Evolutionary conservation across 2,329 filamentous ascomycete species (phyloP), one percentile per base, ranked within the genome.

Genomic region (Xylaria hypoxylon): DNA sequence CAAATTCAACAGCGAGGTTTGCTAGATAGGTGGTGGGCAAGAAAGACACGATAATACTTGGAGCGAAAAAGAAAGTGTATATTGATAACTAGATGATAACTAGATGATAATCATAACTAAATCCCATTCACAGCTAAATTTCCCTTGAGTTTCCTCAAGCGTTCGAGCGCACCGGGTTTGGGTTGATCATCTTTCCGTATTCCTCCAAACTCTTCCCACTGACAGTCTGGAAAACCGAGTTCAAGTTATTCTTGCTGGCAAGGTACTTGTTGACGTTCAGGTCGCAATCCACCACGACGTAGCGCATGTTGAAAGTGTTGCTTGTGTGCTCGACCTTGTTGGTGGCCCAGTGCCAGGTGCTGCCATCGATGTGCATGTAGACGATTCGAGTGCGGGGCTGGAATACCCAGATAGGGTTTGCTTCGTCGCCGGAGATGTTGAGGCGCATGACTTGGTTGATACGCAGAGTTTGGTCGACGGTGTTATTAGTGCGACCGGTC

Each of bases 201-300:
- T 45, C 42, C n/a, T 19, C 3, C 42, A 45, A 10, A 22, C 2
- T 22, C 42, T 45, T 45, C 19, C 42, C 42, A 10, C n/a, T 45
- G 42, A 45, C 42, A 22, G 42, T 22, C 22, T 22, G n/a, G 42
- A 45, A 45, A 45, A 45, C 42, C n/a, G 42, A 2, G n/a, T 45
- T 22, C 42, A 45, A 45, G 2, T 45, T 45, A 15, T 22, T 19
- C 42, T 45, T 45, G 19, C 2, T 22, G 42, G 42, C 42, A 45
- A 45, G 42, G 42, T 45, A 45, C 42, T 45, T 45, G 42, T 45
- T 45, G 17, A 45, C 42, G 42, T 45, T 45, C 42, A 45, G 19
- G 42, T 45, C 42, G 19, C 42, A 45, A 45, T 45, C 42, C n/a
- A 22, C 42, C 42, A 45, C 42, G 19, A 22, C 42, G n/a, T 45